phyloP scores from a whole-genome alignment of 2,329 filamentous ascomycete species.

The Cladosporium sp. region DNA sequence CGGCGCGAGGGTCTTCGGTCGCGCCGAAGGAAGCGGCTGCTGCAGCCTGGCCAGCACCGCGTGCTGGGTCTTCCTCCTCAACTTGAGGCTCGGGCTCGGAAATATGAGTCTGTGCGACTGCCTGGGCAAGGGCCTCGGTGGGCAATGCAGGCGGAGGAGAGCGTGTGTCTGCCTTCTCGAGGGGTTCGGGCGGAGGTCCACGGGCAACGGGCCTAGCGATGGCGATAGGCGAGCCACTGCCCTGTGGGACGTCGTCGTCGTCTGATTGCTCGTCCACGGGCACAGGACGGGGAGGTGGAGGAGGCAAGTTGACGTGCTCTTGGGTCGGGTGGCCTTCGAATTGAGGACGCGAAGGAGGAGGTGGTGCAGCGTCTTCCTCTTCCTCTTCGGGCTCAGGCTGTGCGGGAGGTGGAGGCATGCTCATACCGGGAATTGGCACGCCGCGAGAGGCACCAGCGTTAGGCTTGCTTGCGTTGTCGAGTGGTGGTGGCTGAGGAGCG shows the following conservation, averaged over 20 bases:
- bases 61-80: conserved; percentile 56
- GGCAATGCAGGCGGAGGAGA: conserved; percentile 60
- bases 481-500: conserved; percentile 55
- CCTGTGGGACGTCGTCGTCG: conserved; percentile 46
- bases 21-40: conserved; percentile 49
- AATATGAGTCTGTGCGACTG: conserved; percentile 65
- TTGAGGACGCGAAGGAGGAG: conserved; percentile 11
- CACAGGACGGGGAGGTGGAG: conserved; percentile 45
- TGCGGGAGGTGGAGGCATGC: conserved; percentile 42
- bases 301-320: conserved; percentile 51
- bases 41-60: conserved; percentile 55
- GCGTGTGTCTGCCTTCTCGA: conserved; percentile 55
- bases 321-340: conserved; percentile 53
- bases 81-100: conserved; percentile 65
- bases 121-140: conserved; percentile 62
- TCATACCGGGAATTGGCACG: conserved; percentile 77
- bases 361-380: neutral
- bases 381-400: conserved; percentile 45
- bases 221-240: conserved; percentile 72
- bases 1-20: conserved; percentile 40
- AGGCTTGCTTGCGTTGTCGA: conserved; percentile 69
- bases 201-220: conserved; percentile 83
- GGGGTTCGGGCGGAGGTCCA: conserved; percentile 50
- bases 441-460: conserved; percentile 60
- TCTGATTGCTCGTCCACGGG: conserved; percentile 38